Conservation (phyloP, 345 rosid genomes). For the Turritis glabra region DNA sequence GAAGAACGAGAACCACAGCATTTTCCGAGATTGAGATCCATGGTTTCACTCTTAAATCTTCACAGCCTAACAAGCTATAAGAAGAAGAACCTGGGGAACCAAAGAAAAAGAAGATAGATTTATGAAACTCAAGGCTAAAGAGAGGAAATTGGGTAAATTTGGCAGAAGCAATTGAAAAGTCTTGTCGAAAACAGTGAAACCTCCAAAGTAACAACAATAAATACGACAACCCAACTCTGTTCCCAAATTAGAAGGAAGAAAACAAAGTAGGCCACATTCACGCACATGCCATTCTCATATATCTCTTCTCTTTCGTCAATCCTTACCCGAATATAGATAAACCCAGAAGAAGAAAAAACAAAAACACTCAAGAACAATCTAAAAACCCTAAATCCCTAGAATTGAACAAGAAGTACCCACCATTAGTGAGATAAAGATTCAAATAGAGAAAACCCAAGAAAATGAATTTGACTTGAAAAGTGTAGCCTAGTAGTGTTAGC, state of each 20-base stretch:
- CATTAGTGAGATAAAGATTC: not conserved
- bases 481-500: constrained; percentile 1
- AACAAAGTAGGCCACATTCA: constrained; percentile 51
- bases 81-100: constrained; percentile 26
- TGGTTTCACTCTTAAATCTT: constrained; percentile 18
- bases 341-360: constrained; percentile 9
- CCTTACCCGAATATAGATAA: constrained; percentile 44
- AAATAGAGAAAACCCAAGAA: constrained; percentile 15
- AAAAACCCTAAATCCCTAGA: constrained; percentile 26
- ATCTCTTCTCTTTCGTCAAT: no score
- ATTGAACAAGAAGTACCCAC: constrained; percentile 14
- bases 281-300: constrained; percentile 55
- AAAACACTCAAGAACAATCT: not conserved
- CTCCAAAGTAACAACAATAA: constrained; percentile 34
- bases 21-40: constrained; percentile 69
- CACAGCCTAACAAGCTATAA: constrained; percentile 19
- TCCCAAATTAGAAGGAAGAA: constrained; percentile 33
- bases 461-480: constrained; percentile 35
- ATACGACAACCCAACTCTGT: constrained; percentile 37
- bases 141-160: constrained; percentile 11
- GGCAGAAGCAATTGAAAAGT: constrained; percentile 16
- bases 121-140: constrained; percentile 23
- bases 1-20: constrained; percentile 59
- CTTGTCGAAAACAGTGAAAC: constrained; percentile 24
- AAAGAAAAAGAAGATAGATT: not conserved